Conservation (phyloP, 345 rosid genomes). For the Barbarea vulgaris region DNA sequence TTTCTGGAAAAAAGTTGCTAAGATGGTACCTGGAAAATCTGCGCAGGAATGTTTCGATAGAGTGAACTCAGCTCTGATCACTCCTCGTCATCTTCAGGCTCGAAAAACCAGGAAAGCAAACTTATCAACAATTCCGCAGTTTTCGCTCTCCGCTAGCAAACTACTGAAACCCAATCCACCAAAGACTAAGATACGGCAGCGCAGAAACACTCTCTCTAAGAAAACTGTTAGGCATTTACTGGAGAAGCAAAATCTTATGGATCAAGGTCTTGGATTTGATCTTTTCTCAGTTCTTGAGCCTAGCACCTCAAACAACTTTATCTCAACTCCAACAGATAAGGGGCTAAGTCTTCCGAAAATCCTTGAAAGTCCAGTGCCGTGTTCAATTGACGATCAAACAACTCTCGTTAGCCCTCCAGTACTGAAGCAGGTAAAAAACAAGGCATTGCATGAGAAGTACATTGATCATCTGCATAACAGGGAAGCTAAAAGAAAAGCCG, state of each 20-base stretch:
- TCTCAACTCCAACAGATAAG: constrained; percentile 58
- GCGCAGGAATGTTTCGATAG: constrained; percentile 83
- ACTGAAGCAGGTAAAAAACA: constrained; percentile 65
- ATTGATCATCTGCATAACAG: constrained; percentile 70
- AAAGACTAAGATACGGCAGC: constrained; percentile 44
- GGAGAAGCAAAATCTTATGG: constrained; percentile 53
- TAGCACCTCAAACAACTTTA: constrained; percentile 28
- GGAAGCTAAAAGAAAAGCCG: constrained; percentile 78
- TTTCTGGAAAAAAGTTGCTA: constrained; percentile 83
- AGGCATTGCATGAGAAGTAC: constrained; percentile 76
- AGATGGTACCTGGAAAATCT: constrained; percentile 86
- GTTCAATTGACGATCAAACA: constrained; percentile 36
- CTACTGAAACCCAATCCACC: constrained; percentile 50
- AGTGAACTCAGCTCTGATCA: constrained; percentile 59
- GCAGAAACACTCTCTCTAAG: constrained; percentile 47
- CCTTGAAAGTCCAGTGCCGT: constrained; percentile 44
- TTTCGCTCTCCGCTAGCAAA: constrained; percentile 73
- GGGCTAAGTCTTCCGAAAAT: constrained; percentile 48
- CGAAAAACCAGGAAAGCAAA: constrained; percentile 51
- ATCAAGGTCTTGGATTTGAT: constrained; percentile 58
- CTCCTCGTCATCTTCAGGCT: constrained; percentile 61
- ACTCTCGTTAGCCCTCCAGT: constrained; percentile 64
- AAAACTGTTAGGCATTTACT: constrained; percentile 62
- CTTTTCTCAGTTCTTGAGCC: constrained; percentile 79
- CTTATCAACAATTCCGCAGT: constrained; percentile 48